Percentiles rank a stretch among this genome's conserved stretches.
phyloP scores from a whole-genome alignment of 805 yeast genomes.

The Lipomyces oligophaga region DNA sequence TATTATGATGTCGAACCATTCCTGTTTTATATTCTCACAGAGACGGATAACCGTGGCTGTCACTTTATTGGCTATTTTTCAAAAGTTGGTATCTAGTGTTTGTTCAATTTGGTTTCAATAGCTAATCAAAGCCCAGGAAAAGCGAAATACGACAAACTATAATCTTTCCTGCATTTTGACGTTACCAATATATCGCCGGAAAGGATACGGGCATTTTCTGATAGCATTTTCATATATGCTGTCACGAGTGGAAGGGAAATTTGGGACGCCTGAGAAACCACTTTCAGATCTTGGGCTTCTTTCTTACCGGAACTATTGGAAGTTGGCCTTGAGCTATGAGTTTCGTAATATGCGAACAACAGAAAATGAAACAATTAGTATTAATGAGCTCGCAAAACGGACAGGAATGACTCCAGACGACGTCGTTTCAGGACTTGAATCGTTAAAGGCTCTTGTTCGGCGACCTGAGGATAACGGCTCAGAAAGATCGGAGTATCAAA shows the following conservation, averaged over 20 bases:
- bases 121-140: slow-evolving; percentile 29
- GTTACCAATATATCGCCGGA: slow-evolving; percentile 78
- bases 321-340: slow-evolving; percentile 53
- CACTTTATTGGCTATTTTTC: slow-evolving; percentile 94
- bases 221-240: slow-evolving; percentile 86
- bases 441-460: slow-evolving; percentile 56
- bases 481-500: slow-evolving; percentile 53
- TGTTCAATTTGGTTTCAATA: not conserved
- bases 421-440: slow-evolving; percentile 81
- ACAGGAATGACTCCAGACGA: slow-evolving; percentile 89
- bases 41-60: slow-evolving; percentile 52
- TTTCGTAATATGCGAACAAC: slow-evolving; percentile 34
- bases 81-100: slow-evolving; percentile 50
- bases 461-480: slow-evolving; percentile 45
- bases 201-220: slow-evolving; percentile 83
- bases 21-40: slow-evolving; percentile 79
- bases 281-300: slow-evolving; percentile 78
- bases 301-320: slow-evolving; percentile 88
- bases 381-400: slow-evolving; percentile 57
- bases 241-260: slow-evolving; percentile 66
- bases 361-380: slow-evolving; percentile 39
- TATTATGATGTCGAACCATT: slow-evolving; percentile 96
- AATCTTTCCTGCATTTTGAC: slow-evolving; percentile 90
- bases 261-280: slow-evolving; percentile 96
- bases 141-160: slow-evolving; percentile 65